Evolutionary conservation across 225 moss, liverwort and hornwort genomes (phyloP).

Genomic region (Bryoerythrophyllum caledonicum): DNA sequence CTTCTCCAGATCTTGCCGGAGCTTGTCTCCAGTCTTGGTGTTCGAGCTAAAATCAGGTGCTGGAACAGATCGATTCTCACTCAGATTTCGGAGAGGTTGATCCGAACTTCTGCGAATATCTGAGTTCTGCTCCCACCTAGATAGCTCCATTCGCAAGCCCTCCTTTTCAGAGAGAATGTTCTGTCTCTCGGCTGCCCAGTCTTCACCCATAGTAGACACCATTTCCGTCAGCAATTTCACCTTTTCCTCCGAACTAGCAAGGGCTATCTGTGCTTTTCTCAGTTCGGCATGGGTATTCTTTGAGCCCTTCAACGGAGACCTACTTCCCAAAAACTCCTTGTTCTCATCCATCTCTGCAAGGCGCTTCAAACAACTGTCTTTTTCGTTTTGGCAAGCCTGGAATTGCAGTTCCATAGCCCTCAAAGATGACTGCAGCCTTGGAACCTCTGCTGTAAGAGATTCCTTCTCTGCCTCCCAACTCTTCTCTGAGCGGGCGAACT

Average conservation of each 20-base stretch:
- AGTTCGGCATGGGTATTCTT: conserved; percentile 29
- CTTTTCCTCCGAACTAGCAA: conserved; percentile 42
- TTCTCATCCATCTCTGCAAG: conserved; percentile 23
- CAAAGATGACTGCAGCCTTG: conserved; percentile 37
- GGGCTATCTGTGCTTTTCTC: conserved; percentile 22
- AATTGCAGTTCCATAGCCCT: conserved; percentile 30
- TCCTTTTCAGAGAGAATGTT: conserved; percentile 51
- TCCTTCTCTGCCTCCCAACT: conserved; percentile 38
- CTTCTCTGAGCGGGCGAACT: conserved; percentile 39
- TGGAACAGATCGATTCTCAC: conserved; percentile 42
- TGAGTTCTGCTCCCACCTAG: conserved; percentile 36
- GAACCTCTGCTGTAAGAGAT: conserved; percentile 29
- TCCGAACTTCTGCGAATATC: conserved; percentile 39
- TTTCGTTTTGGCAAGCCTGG: conserved; percentile 25
- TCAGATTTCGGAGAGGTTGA: conserved; percentile 37
- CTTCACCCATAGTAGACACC: conserved; percentile 50
- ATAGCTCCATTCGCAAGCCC: conserved; percentile 45
- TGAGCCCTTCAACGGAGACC: conserved; percentile 11
- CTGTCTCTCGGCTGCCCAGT: conserved; percentile 50
- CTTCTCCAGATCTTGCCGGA: conserved; percentile 51
- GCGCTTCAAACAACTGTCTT: conserved; percentile 20
- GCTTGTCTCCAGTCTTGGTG: conserved; percentile 38
- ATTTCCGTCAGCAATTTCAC: conserved; percentile 51
- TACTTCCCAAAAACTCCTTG: conserved; percentile 40
- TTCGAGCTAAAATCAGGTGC: conserved; percentile 17